Percentiles rank a stretch among this genome's conserved stretches.
Conservation (phyloP, 495 filamentous ascomycete genomes). For the Filosporella fistucella region DNA sequence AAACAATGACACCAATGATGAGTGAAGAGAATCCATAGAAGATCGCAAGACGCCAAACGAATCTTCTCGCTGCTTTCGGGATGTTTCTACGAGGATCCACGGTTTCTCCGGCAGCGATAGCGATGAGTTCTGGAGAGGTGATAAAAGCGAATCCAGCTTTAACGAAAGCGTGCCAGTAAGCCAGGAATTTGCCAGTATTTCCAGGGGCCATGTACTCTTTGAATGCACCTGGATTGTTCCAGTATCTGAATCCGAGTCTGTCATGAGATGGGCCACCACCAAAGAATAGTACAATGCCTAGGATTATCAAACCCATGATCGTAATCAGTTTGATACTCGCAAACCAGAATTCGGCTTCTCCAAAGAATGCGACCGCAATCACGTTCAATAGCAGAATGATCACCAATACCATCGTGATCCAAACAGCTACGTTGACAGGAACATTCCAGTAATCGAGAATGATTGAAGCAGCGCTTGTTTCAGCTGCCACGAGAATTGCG, state of each 20-base stretch:
- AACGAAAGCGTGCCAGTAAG: slow-evolving; percentile 34
- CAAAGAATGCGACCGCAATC: slow-evolving; percentile 63
- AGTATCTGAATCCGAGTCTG: slow-evolving; percentile 70
- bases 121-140: slow-evolving; percentile 50
- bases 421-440: slow-evolving; percentile 67
- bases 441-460: slow-evolving; percentile 66
- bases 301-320: slow-evolving; percentile 59
- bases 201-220: slow-evolving; percentile 30
- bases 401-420: slow-evolving; percentile 47
- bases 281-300: slow-evolving; percentile 67
- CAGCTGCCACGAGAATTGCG: slow-evolving; percentile 67
- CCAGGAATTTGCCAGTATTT: slow-evolving; percentile 33
- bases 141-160: slow-evolving; percentile 50
- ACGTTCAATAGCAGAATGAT: slow-evolving; percentile 68
- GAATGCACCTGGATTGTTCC: slow-evolving; percentile 61
- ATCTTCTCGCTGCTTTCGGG: slow-evolving; percentile 45
- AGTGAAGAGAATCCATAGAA: slow-evolving; percentile 54
- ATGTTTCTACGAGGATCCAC: slow-evolving; percentile 39
- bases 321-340: slow-evolving; percentile 64
- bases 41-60: slow-evolving; percentile 42
- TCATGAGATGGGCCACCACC: slow-evolving; percentile 75
- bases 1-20: slow-evolving; percentile 51
- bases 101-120: slow-evolving; percentile 43
- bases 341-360: slow-evolving; percentile 82
- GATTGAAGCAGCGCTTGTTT: slow-evolving; percentile 68